phyloP scores from a whole-genome alignment of 805 yeast species.

The Candida nanaspora region DNA sequence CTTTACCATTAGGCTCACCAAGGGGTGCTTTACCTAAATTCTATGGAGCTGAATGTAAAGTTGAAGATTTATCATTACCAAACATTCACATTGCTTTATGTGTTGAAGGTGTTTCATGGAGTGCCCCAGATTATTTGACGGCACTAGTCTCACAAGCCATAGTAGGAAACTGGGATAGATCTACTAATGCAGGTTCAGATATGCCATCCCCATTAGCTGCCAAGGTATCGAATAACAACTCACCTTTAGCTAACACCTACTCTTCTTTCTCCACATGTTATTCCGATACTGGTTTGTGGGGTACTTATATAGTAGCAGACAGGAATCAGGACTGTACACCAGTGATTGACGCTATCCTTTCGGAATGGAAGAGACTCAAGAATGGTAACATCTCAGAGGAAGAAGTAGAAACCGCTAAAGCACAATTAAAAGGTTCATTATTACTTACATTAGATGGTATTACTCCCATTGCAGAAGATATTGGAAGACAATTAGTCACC shows the following conservation, averaged over 20 bases:
- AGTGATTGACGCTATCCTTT: slow-evolving; percentile 65
- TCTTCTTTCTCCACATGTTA: slow-evolving; percentile 96
- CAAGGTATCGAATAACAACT: slow-evolving; percentile 31
- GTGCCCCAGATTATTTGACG: slow-evolving; percentile 88
- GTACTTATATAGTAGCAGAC: slow-evolving; percentile 85
- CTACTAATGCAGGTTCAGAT: slow-evolving; percentile 74
- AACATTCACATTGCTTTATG: slow-evolving; percentile 89
- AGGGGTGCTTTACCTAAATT: slow-evolving; percentile 74
- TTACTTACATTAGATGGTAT: slow-evolving; percentile 88
- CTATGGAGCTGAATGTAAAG: slow-evolving; percentile 77
- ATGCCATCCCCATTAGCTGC: slow-evolving; percentile 80
- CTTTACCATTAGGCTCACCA: slow-evolving; percentile 66
- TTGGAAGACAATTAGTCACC: slow-evolving; percentile 94
- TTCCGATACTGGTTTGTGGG: slow-evolving; percentile 98
- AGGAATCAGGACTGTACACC: slow-evolving; percentile 57
- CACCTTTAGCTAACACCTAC: slow-evolving; percentile 83
- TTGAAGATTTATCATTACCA: slow-evolving; percentile 77
- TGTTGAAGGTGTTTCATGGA: slow-evolving; percentile 98
- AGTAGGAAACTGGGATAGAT: slow-evolving; percentile 96
- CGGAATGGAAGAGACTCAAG: slow-evolving; percentile 86
- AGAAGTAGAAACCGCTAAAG: slow-evolving; percentile 90
- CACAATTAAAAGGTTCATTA: slow-evolving; percentile 89
- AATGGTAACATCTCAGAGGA: slow-evolving; percentile 69
- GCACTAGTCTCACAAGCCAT: slow-evolving; percentile 95
- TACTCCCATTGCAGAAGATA: slow-evolving; percentile 94